These are phyloP conservation scores for Cystobasidium ongulense DNA, from an alignment of 768 basidiomycete genomes.

Conservation along the genomic window DNA sequence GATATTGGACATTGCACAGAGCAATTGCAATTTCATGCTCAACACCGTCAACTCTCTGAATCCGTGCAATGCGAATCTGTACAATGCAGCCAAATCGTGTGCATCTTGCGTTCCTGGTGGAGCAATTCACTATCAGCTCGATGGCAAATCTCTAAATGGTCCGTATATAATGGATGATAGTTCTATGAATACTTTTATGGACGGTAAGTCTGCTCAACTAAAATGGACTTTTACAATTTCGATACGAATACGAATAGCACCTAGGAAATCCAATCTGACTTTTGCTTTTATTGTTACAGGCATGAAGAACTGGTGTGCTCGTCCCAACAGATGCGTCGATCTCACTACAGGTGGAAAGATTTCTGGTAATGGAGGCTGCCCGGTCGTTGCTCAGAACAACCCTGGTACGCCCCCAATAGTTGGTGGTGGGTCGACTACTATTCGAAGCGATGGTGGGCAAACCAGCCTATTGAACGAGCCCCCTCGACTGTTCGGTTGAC, in stretches of 20 bases:
- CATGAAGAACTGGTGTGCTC: slow-evolving; percentile 1
- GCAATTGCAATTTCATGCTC: slow-evolving; percentile 16
- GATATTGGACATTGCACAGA: not conserved
- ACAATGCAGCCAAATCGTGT: slow-evolving; percentile 7
- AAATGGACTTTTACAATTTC: not conserved
- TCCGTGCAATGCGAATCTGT: slow-evolving; percentile 5
- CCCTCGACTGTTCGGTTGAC: not conserved
- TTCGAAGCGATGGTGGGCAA: not conserved
- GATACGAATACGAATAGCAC: not conserved
- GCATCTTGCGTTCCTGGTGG: not conserved
- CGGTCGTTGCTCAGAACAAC: not conserved
- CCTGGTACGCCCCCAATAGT: not conserved
- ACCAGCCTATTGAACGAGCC: not conserved
- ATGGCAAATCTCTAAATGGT: not conserved
- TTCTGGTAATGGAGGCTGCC: not conserved
- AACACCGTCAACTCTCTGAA: not conserved
- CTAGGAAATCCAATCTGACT: not conserved
- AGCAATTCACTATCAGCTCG: slow-evolving; percentile 5
- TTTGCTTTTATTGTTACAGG: not conserved
- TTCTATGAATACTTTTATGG: slow-evolving; percentile 4
- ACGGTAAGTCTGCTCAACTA: not conserved
- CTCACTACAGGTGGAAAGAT: not conserved
- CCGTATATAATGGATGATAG: not conserved
- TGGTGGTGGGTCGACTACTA: not conserved
- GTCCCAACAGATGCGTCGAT: slow-evolving; percentile 1